Evolutionary conservation across 1,139 yeast species (phyloP).

Genomic region (Taphrina sp.): DNA sequence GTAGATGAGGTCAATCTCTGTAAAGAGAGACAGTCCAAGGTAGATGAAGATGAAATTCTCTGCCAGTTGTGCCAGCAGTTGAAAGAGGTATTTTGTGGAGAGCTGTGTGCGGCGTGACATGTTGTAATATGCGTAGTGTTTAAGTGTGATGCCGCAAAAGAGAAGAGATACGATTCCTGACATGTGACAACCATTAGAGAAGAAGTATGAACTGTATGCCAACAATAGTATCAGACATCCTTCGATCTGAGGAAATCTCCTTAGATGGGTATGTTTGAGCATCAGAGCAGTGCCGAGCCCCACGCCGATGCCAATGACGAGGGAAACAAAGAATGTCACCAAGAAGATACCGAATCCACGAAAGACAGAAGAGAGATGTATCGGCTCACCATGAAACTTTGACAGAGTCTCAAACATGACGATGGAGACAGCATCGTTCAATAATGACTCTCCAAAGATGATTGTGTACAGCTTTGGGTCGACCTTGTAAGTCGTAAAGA

Average conservation of each 20-base stretch:
- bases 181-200: conserved; percentile 98
- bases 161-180: conserved; percentile 93
- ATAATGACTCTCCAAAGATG: conserved; percentile 90
- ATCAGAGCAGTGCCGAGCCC: conserved; percentile 88
- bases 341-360: conserved; percentile 92
- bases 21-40: conserved; percentile 86
- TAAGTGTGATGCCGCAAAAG: conserved; percentile 93
- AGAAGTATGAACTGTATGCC: conserved; percentile 95
- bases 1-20: conserved; percentile 92
- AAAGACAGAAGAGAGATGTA: conserved; percentile 72
- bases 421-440: conserved; percentile 96
- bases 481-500: conserved; percentile 94
- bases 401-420: conserved; percentile 99
- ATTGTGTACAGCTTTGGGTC: conserved; percentile 96
- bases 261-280: conserved; percentile 84
- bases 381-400: conserved; percentile 84
- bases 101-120: conserved; percentile 97
- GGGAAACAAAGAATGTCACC: conserved; percentile 90
- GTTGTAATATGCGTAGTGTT: conserved; percentile 94
- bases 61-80: conserved; percentile 85
- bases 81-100: conserved; percentile 92
- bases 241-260: conserved; percentile 94
- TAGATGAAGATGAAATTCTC: conserved; percentile 97
- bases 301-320: conserved; percentile 81
- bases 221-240: conserved; percentile 85